Evolutionary conservation across 495 filamentous ascomycete genomes (phyloP).

Genomic region (Bathelium albidoporum): DNA sequence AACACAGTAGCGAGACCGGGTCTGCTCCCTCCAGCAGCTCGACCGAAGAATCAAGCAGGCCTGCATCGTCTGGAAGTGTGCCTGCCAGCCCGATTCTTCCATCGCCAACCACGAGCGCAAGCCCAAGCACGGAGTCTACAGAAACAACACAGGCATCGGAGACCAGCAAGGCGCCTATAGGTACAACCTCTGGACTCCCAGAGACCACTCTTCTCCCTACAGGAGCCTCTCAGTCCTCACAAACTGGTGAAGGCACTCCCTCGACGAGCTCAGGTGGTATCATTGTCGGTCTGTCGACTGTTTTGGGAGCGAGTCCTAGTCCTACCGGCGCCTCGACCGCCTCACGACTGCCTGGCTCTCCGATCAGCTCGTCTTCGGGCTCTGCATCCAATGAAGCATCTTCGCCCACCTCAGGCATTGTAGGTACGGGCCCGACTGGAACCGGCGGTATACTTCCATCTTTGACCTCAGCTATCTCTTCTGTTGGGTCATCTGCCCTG

Average conservation of each 20-base stretch:
- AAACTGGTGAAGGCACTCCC: neutral
- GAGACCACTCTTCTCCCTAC: neutral
- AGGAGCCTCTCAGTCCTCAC: neutral
- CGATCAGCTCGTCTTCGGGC: neutral
- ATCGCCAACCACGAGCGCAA: neutral
- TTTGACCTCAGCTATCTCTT: neutral
- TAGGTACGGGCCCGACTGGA: neutral
- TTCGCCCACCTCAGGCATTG: neutral
- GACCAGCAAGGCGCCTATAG: neutral
- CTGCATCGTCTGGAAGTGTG: slow-evolving; percentile 2
- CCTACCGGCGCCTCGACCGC: neutral
- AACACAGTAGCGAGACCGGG: neutral
- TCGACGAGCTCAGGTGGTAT: neutral
- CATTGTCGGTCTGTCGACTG: neutral
- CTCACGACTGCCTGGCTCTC: neutral
- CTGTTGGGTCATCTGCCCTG: slow-evolving; percentile 8
- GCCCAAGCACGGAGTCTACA: slow-evolving; percentile 1
- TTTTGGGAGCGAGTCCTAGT: neutral
- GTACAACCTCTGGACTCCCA: neutral
- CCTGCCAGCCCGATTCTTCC: slow-evolving; percentile 1
- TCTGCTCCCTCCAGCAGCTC: neutral
- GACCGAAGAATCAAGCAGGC: neutral
- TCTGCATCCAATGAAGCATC: neutral
- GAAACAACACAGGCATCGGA: neutral
- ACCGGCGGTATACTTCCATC: neutral